Evolutionary conservation across 495 filamentous ascomycete species (phyloP).

Genomic region (Xylaria sp.): DNA sequence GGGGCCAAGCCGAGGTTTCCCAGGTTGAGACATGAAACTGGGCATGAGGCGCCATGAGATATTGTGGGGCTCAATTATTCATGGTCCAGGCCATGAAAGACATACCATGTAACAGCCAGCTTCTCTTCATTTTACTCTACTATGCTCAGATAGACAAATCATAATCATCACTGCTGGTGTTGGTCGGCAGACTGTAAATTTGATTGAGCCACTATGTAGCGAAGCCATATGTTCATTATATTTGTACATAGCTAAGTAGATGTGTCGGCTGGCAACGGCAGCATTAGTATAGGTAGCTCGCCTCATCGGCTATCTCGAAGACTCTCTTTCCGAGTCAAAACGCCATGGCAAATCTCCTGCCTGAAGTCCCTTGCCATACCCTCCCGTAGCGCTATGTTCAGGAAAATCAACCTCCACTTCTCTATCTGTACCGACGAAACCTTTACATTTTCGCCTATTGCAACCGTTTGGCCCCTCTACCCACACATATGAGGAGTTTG

Average conservation of each 20-base stretch:
- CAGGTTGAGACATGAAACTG: not conserved
- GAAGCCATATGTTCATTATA: constrained; percentile 30
- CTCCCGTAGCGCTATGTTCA: constrained; percentile 49
- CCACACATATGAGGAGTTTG: not conserved
- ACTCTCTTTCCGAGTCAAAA: constrained; percentile 8
- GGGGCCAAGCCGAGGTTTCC: constrained; percentile 21
- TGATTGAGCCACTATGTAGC: constrained; percentile 13
- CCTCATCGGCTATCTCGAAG: constrained; percentile 16
- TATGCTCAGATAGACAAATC: no score
- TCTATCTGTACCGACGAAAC: constrained; percentile 2
- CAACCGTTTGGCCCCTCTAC: not conserved
- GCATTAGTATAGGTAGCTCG: constrained; percentile 20
- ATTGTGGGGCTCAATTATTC: not conserved
- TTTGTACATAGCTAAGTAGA: constrained; percentile 29
- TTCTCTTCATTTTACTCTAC: not conserved
- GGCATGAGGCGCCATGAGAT: not conserved
- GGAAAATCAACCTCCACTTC: constrained; percentile 27
- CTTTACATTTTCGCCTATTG: not conserved
- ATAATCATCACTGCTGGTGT: not conserved
- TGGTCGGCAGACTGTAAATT: not conserved
- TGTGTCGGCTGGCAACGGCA: constrained; percentile 8
- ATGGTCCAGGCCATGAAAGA: not conserved
- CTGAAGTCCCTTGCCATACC: constrained; percentile 29
- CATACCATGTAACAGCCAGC: not conserved
- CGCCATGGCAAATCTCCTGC: constrained; percentile 31